Conservation (phyloP, 139 green algal species). For the Chlamydomonas incerta region DNA sequence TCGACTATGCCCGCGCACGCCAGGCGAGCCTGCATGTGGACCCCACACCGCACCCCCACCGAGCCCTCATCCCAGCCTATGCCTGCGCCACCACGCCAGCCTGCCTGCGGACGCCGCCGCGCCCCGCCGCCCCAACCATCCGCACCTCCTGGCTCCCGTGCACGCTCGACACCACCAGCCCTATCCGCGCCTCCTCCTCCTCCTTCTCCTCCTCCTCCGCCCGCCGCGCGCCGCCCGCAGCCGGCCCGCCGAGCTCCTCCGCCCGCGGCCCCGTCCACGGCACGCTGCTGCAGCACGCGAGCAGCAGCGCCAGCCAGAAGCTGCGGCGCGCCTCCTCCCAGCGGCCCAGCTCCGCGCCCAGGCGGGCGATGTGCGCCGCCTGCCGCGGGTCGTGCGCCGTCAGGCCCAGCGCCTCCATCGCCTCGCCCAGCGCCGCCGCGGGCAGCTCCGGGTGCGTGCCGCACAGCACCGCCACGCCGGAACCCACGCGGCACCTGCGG, state of each 20-base stretch:
- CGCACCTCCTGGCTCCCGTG: not conserved
- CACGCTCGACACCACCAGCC: too few relatives aligned
- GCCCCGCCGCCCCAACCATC: not conserved
- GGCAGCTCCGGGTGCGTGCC: slow-evolving; percentile 76
- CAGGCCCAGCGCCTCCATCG: not conserved
- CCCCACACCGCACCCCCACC: too few relatives aligned
- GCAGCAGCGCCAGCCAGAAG: slow-evolving; percentile 54
- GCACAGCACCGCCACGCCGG: slow-evolving; percentile 66
- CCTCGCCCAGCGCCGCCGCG: not conserved
- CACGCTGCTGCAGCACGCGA: slow-evolving; percentile 31
- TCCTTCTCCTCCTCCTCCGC: not conserved
- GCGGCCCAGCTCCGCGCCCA: slow-evolving; percentile 31
- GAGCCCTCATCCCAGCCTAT: too few relatives aligned
- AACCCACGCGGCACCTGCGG: slow-evolving; percentile 51
- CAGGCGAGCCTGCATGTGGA: too few relatives aligned
- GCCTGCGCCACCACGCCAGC: too few relatives aligned
- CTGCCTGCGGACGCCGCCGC: too few relatives aligned
- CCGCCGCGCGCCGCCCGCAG: not conserved
- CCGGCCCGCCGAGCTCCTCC: not conserved
- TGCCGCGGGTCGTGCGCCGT: not conserved
- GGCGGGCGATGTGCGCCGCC: slow-evolving; percentile 2
- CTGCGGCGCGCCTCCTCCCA: slow-evolving; percentile 19
- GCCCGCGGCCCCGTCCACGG: too few relatives aligned
- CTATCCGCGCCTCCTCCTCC: too few relatives aligned
- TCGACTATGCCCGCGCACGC: too few relatives aligned